Evolutionary conservation across 2,329 filamentous ascomycete species (phyloP).

Genomic region (Helotiales sp.): DNA sequence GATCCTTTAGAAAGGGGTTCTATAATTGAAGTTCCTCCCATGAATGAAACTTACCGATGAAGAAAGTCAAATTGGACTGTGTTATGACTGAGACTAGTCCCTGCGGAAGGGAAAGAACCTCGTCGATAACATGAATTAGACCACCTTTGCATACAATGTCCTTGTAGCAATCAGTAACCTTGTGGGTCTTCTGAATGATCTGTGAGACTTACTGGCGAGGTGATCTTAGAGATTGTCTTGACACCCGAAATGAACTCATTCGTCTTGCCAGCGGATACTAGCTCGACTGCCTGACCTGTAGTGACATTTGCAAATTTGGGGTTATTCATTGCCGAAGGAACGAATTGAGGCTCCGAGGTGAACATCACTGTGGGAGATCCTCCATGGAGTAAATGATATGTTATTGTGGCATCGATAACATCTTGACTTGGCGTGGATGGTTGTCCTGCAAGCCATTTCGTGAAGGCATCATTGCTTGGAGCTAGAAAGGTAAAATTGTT

Average conservation of each 20-base stretch:
- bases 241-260: conserved; percentile 12
- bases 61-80: conserved; percentile 8
- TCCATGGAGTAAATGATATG: conserved; percentile 22
- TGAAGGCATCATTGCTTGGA: conserved; percentile 11
- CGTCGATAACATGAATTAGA: conserved; percentile 53
- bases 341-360: conserved; percentile 14
- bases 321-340: conserved; percentile 13
- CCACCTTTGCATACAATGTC: conserved; percentile 55
- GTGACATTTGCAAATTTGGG: conserved; percentile 20
- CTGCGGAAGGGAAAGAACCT: conserved; percentile 46
- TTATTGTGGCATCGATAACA: conserved; percentile 13
- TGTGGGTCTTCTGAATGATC: no score
- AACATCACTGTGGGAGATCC: conserved; percentile 14
- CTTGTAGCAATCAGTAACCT: conserved; percentile 34
- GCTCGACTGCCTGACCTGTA: conserved; percentile 19
- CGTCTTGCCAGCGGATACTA: conserved; percentile 1
- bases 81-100: conserved; percentile 7
- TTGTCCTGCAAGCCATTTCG: conserved; percentile 6
- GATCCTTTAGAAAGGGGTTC: background rate
- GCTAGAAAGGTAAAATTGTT: conserved; percentile 14
- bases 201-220: conserved; percentile 12
- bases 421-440: background rate
- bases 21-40: background rate
- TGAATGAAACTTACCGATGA: conserved; percentile 3
- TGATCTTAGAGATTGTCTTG: conserved; percentile 9